A percentile compares a stretch with the other conserved stretches of the same genome.
Evolutionary conservation across 2,329 filamentous ascomycete species (phyloP).

Genomic region (Hortaea werneckii): DNA sequence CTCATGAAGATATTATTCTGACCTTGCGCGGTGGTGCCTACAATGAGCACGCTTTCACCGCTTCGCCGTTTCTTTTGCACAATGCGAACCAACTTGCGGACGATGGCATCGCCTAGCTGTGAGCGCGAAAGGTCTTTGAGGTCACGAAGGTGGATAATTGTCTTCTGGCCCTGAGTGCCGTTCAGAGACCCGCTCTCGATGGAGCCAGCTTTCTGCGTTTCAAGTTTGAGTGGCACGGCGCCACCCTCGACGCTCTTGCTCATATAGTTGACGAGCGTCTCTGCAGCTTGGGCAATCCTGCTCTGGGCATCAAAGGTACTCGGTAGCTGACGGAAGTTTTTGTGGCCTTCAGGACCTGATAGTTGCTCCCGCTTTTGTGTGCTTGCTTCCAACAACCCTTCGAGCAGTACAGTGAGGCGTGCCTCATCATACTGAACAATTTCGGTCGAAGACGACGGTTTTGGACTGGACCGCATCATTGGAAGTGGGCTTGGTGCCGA

Average conservation of each 20-base stretch:
- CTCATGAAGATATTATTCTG: constrained; percentile 5
- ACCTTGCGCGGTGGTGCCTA: constrained; percentile 60
- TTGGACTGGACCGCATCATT: not conserved
- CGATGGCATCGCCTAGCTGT: constrained; percentile 56
- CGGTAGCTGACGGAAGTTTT: not conserved
- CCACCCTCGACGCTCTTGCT: not conserved
- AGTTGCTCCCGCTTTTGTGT: constrained; percentile 9
- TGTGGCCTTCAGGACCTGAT: not conserved
- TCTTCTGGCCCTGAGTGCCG: constrained; percentile 21
- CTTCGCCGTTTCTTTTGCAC: constrained; percentile 62
- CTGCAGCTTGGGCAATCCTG: not conserved
- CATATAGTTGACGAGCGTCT: not conserved
- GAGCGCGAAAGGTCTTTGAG: constrained; percentile 67
- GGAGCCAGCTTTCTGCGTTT: not conserved
- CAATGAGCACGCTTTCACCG: constrained; percentile 62
- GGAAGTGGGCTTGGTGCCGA: not conserved
- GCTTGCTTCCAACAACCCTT: constrained; percentile 22
- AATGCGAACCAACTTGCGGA: constrained; percentile 58
- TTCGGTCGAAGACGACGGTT: not conserved
- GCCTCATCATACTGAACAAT: constrained; percentile 18
- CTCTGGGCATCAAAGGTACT: not conserved
- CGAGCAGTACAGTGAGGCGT: constrained; percentile 20
- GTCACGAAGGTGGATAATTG: constrained; percentile 64
- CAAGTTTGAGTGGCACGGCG: not conserved
- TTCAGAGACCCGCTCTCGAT: not conserved